A percentile compares a stretch with the other conserved stretches of the same genome.
Evolutionary conservation across 2,329 filamentous ascomycete genomes (phyloP).

Genomic region (Stemphylium beticola): DNA sequence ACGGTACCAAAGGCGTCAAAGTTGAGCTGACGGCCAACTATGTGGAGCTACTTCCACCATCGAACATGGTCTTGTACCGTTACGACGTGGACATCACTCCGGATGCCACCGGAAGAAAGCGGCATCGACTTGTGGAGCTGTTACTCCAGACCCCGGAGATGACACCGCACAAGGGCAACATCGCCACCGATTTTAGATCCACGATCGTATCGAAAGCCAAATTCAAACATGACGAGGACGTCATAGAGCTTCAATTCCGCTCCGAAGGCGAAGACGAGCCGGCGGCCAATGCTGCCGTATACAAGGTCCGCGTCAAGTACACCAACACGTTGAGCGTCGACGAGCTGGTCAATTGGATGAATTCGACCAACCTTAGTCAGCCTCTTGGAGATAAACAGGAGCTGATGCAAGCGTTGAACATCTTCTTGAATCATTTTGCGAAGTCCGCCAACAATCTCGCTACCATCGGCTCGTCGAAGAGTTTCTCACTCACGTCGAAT

Average conservation of each 20-base stretch:
- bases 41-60: conserved; percentile 22
- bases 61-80: conserved; percentile 18
- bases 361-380: conserved; percentile 46
- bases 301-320: conserved; percentile 23
- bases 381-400: conserved; percentile 54
- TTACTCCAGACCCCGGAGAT: conserved; percentile 22
- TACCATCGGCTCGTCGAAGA: conserved; percentile 58
- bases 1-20: conserved; percentile 20
- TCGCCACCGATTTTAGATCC: conserved; percentile 33
- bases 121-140: conserved; percentile 18
- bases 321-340: conserved; percentile 20
- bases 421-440: conserved; percentile 59
- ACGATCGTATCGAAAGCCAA: conserved; percentile 30
- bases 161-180: conserved; percentile 3
- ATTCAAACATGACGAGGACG: conserved; percentile 16
- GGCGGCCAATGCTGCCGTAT: conserved; percentile 7
- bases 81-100: conserved; percentile 20
- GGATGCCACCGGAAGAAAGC: conserved; percentile 22
- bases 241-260: conserved; percentile 25
- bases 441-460: conserved; percentile 51
- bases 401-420: conserved; percentile 63
- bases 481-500: conserved; percentile 48
- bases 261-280: conserved; percentile 30
- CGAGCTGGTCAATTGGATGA: conserved; percentile 57
- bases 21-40: conserved; percentile 28